These are phyloP conservation scores for Paradendryphiella salina DNA, from an alignment of 2,329 filamentous ascomycete genomes.

Conservation along the genomic window DNA sequence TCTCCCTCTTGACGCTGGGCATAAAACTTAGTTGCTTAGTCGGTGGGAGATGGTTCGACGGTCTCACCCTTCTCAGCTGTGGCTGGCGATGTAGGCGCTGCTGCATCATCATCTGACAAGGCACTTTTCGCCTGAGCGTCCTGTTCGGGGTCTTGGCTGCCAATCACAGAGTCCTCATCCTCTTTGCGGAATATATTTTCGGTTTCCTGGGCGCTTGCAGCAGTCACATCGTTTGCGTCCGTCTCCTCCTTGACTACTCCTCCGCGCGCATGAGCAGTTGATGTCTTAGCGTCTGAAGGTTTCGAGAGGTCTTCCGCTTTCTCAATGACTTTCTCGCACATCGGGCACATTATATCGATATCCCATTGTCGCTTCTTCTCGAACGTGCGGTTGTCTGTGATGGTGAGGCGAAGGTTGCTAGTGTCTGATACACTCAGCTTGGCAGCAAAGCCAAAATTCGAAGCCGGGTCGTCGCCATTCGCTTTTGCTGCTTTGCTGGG, in stretches of 20 bases:
- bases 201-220: background rate
- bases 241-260: background rate
- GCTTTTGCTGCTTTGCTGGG: slow-evolving; percentile 5
- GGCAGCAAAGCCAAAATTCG: slow-evolving; percentile 6
- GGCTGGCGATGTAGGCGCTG: background rate
- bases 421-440: slow-evolving; percentile 4
- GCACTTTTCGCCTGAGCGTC: background rate
- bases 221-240: background rate
- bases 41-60: background rate
- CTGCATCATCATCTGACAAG: background rate
- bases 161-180: slow-evolving; percentile 1
- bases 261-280: background rate
- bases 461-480: background rate
- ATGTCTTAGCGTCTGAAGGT: background rate
- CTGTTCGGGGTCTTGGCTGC: background rate
- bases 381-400: slow-evolving; percentile 21
- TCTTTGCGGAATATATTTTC: background rate
- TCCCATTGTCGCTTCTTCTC: slow-evolving; percentile 15
- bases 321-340: slow-evolving; percentile 25
- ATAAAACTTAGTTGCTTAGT: slow-evolving; percentile 10
- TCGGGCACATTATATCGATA: slow-evolving; percentile 25
- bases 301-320: background rate
- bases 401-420: slow-evolving; percentile 17
- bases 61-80: slow-evolving; percentile 16
- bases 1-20: slow-evolving; percentile 7